Percentiles rank a stretch among this genome's conserved stretches.
phyloP scores from a whole-genome alignment of 2,329 filamentous ascomycete genomes.

The Chrysoporthe deuterocubensis region DNA sequence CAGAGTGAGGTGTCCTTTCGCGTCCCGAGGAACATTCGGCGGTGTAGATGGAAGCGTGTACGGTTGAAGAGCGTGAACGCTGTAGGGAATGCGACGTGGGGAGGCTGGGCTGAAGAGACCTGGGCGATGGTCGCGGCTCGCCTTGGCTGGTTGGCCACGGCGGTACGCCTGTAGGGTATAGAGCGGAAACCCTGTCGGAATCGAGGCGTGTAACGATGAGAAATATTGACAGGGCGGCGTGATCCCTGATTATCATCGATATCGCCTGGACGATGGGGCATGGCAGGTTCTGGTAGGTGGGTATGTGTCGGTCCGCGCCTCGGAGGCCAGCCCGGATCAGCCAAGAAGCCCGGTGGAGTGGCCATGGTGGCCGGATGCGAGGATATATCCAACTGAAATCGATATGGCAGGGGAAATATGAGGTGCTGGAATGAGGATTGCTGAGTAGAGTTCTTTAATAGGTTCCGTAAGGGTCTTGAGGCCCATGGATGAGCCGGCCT shows the following conservation, averaged over 20 bases:
- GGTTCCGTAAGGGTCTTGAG: too few species aligned
- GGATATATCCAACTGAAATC: too few species aligned
- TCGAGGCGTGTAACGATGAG: neutral
- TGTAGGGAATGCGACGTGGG: neutral
- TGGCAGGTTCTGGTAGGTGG: neutral
- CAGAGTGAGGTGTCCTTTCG: neutral
- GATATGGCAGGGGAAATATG: too few species aligned
- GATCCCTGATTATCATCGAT: neutral
- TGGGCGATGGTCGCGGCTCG: neutral
- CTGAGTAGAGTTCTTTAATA: too few species aligned
- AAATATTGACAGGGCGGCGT: too few species aligned
- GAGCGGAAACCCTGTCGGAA: neutral
- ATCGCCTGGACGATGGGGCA: neutral
- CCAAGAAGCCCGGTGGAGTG: neutral
- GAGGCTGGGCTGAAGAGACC: neutral
- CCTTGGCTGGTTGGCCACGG: neutral
- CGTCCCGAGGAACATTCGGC: neutral
- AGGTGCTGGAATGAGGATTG: too few species aligned
- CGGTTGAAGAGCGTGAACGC: slow-evolving; percentile 10
- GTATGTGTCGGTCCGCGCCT: neutral
- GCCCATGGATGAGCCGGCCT: too few species aligned
- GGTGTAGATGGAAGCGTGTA: neutral
- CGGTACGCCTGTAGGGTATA: slow-evolving; percentile 2
- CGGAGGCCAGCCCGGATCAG: neutral
- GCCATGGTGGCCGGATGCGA: neutral